phyloP scores from a whole-genome alignment of 1,139 yeast species.

The Taiozyma sp. region DNA sequence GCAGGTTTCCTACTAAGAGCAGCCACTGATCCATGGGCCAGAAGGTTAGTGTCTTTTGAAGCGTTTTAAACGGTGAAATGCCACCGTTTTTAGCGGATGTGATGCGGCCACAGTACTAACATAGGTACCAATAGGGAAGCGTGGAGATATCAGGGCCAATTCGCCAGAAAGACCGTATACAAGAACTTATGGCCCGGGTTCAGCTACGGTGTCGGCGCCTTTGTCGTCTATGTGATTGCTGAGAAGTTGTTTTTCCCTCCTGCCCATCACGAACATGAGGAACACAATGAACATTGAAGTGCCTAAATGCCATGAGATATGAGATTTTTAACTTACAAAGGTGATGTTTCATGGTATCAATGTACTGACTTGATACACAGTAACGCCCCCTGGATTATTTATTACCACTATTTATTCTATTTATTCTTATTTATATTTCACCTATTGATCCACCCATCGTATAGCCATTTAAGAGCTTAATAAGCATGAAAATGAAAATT shows the following conservation, averaged over 20 bases:
- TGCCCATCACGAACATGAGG: slow-evolving; percentile 5
- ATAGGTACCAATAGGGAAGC: slow-evolving; percentile 55
- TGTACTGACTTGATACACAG: neutral
- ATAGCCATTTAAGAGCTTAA: neutral
- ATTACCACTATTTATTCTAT: neutral
- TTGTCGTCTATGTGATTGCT: slow-evolving; percentile 52
- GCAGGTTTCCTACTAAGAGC: slow-evolving; percentile 16
- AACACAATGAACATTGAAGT: slow-evolving; percentile 4
- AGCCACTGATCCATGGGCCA: slow-evolving; percentile 40
- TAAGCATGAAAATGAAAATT: neutral
- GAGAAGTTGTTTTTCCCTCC: slow-evolving; percentile 21
- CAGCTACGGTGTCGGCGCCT: slow-evolving; percentile 77
- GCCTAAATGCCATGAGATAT: too few species aligned
- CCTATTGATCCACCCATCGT: neutral
- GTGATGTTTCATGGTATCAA: neutral
- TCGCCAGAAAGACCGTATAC: slow-evolving; percentile 67
- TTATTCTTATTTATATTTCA: neutral
- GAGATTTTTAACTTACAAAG: too few species aligned
- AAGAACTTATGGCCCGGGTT: slow-evolving; percentile 81
- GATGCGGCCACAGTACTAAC: slow-evolving; percentile 19
- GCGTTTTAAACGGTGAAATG: neutral
- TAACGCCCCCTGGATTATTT: neutral
- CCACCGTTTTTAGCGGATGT: slow-evolving; percentile 1
- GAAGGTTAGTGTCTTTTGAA: slow-evolving; percentile 31
- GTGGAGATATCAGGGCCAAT: slow-evolving; percentile 86